Evolutionary conservation across 805 yeast species (phyloP).

Genomic region (Sporopachydermia lactativora): DNA sequence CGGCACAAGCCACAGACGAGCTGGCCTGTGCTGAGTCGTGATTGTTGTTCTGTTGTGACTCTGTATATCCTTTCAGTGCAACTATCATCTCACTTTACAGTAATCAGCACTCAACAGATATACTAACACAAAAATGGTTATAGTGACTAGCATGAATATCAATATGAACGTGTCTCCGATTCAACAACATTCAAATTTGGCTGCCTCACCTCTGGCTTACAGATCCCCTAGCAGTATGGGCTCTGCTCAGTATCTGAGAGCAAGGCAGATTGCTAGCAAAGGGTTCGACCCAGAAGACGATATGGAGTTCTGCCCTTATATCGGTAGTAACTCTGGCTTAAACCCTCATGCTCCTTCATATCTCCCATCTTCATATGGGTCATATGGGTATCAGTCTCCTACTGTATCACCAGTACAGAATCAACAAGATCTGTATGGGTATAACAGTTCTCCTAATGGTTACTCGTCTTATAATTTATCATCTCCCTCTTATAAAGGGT

Average conservation of each 20-base stretch:
- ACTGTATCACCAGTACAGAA: background rate
- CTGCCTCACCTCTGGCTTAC: slow-evolving; percentile 7
- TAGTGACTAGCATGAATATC: slow-evolving; percentile 1
- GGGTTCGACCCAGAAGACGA: slow-evolving; percentile 65
- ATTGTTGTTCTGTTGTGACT: too few species aligned
- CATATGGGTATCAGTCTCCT: background rate
- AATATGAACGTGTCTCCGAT: slow-evolving; percentile 5
- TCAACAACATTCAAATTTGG: slow-evolving; percentile 6
- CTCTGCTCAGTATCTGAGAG: slow-evolving; percentile 22
- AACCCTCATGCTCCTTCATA: background rate
- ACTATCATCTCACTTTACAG: too few species aligned
- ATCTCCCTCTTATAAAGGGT: background rate
- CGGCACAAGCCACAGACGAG: too few species aligned
- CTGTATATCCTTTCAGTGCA: too few species aligned
- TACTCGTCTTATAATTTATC: background rate
- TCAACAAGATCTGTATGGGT: background rate
- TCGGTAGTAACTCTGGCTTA: slow-evolving; percentile 1
- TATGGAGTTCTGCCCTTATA: slow-evolving; percentile 47
- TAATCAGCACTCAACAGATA: too few species aligned
- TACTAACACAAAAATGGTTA: slow-evolving; percentile 6
- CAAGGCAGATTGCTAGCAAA: slow-evolving; percentile 44
- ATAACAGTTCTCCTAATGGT: background rate
- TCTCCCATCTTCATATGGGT: background rate
- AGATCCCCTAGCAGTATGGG: slow-evolving; percentile 8
- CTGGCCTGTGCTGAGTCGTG: too few species aligned